Base-by-base conservation (phyloP, 495 filamentous ascomycete species). In the Staphylotrichum tortipilum region DNA sequence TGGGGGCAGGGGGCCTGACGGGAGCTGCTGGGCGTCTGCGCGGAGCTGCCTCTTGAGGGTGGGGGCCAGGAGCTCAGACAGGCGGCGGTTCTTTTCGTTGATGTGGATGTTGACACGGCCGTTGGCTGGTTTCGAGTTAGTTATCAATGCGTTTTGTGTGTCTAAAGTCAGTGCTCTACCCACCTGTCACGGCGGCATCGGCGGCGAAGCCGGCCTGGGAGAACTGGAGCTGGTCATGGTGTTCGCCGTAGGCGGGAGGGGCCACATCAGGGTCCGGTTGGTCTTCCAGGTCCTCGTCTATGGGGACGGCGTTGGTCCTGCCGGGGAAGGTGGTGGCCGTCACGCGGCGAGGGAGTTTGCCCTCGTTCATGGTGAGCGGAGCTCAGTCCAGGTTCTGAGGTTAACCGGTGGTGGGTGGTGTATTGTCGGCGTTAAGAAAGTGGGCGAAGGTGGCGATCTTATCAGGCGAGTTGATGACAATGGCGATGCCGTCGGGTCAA, bases 71-170 rank as follows among this genome's bases (percentile, higher is more conserved):
- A 92, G 66, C 26, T 78, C 73, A 8, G 84, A 78, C 1, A 95
- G 59, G 29, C 77, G 73, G 22, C 75, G 64, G 50, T 77, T 78
- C 56, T 79, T 80, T 55, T 86, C 75, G 52, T 80, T 78, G 62
- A 89, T 84, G 49, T 82, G 80, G 67, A 90, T 88, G 54, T 87
- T 77, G 52, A 89, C 73, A 28, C 85, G 81, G 14, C 84, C 85
- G 65, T 86, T 83, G 53, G 76, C 78, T 73, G 24, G 21, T n/a
- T n/a, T n/a, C n/a, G 6, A 21, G 19, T 36, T 15, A 47, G 5
- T 24, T n/a, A n/a, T n/a, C n/a, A n/a, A n/a, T n/a, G n/a, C n/a
- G n/a, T n/a, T n/a, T n/a, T n/a, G n/a, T n/a, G n/a, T n/a, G n/a
- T n/a, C n/a, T n/a, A n/a, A n/a, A n/a, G n/a, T n/a, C n/a, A n/a